phyloP scores from a whole-genome alignment of 805 yeast species.

The Wilhelminamyces savonicus region DNA sequence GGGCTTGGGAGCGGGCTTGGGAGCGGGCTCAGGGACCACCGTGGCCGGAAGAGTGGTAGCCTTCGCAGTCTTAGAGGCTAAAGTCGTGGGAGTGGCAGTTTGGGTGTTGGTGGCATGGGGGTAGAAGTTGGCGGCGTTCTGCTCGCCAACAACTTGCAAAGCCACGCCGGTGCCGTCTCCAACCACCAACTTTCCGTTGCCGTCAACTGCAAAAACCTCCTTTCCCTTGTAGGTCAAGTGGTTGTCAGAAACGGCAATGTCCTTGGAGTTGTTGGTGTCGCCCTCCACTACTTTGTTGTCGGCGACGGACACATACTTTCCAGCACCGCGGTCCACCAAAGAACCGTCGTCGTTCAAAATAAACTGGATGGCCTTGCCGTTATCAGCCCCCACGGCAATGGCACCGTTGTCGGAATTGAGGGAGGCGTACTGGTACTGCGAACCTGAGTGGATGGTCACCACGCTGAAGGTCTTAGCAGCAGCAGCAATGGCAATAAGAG shows the following conservation, averaged over 20 bases:
- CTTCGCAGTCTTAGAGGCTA: slow-evolving; percentile 2
- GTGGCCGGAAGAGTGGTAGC: slow-evolving; percentile 2
- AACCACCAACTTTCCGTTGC: no score
- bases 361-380: slow-evolving; percentile 8
- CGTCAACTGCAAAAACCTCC: slow-evolving; percentile 2
- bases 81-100: slow-evolving; percentile 3
- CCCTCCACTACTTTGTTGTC: slow-evolving; percentile 2
- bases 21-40: no score
- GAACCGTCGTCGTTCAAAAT: slow-evolving; percentile 18
- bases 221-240: slow-evolving; percentile 4
- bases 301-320: slow-evolving; percentile 9
- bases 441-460: slow-evolving; percentile 19
- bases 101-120: slow-evolving; percentile 2
- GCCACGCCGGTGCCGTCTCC: slow-evolving; percentile 1
- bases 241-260: slow-evolving; percentile 5
- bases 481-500: slow-evolving; percentile 17
- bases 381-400: slow-evolving; percentile 7
- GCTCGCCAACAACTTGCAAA: slow-evolving; percentile 2
- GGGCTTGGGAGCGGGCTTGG: no score
- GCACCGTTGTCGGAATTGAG: slow-evolving; percentile 4
- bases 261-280: slow-evolving; percentile 3
- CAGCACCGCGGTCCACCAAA: slow-evolving; percentile 12
- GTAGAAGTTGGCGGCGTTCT: background rate
- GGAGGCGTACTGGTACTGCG: slow-evolving; percentile 15
- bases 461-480: slow-evolving; percentile 16